Evolutionary conservation across 2,329 filamentous ascomycete species (phyloP).

Genomic region (Celoporthe dispersa): DNA sequence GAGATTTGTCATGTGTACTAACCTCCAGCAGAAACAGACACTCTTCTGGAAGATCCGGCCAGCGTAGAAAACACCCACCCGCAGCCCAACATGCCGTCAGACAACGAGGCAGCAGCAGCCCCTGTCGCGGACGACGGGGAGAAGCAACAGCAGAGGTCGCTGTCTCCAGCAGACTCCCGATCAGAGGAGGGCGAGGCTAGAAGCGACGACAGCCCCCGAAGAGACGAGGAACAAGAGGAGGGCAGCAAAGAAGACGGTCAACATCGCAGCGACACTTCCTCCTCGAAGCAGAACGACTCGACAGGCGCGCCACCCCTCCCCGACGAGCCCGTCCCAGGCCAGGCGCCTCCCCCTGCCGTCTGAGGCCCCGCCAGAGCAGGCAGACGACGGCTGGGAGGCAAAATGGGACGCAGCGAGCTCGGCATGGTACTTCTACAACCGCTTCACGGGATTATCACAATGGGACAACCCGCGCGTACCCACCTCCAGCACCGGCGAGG

Average conservation of each 20-base stretch:
- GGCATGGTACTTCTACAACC: conserved; percentile 85
- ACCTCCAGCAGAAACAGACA: conserved; percentile 22
- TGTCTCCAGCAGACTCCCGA: conserved; percentile 21
- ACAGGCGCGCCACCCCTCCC: conserved; percentile 25
- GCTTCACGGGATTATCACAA: conserved; percentile 73
- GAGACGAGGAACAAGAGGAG: background rate
- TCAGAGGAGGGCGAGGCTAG: conserved; percentile 30
- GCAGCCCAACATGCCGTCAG: conserved; percentile 23
- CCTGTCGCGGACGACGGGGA: conserved; percentile 19
- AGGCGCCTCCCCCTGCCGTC: conserved; percentile 47
- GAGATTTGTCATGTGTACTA: conserved; percentile 25
- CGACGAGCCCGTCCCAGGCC: conserved; percentile 20
- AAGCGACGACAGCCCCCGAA: conserved; percentile 14
- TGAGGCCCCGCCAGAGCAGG: conserved; percentile 49
- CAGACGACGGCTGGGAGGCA: conserved; percentile 79
- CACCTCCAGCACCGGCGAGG: conserved; percentile 42
- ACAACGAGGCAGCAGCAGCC: conserved; percentile 21
- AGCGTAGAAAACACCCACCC: background rate
- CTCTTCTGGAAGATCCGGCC: background rate
- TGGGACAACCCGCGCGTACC: conserved; percentile 87
- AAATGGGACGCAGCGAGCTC: conserved; percentile 73
- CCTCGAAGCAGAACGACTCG: background rate
- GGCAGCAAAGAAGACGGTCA: background rate
- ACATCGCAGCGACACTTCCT: background rate
- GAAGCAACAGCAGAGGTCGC: conserved; percentile 13